Evolutionary conservation across 192 early-diverging fungal genomes (phyloP), one percentile per base, ranked within the genome.

Genomic region (Entomortierella lignicola): DNA sequence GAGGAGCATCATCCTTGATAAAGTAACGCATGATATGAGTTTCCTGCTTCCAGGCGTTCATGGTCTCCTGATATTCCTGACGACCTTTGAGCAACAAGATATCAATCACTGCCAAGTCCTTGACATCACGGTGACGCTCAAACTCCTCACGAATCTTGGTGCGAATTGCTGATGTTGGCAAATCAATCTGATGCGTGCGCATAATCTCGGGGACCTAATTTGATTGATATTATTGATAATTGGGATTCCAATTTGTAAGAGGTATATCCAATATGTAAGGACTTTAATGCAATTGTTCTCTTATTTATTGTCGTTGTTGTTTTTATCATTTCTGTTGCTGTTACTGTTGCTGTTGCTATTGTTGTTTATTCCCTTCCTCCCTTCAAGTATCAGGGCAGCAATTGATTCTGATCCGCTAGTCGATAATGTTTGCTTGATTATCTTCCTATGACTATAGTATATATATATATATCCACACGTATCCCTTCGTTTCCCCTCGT

Each of bases 21-120:
- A 97, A 97, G 87, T 94, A 97, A 69, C 90, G 89, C 84, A 94
- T 89, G 56, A 96, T 85, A 54, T 97, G 96, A 55, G 91, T 92
- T 66, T 88, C 87, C 84, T 95, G 91, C 86, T 98, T 98, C 96
- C 95, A 97, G 31, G 91, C 88, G 65, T 98, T 95, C 83, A 94
- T 81, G 8, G 94, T 95, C 85, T 98, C 96, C 60, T 94, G 91
- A 54, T 89, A 91, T 67, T 98, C 96, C 71, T 91, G 87, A 51
- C 89, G 88, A 23, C 96, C 95, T 85, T 97, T 98, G 72, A 94
- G 88, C 73, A 95, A 71, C 59, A 98, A 85, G 54, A 96, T 85
- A 69, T 98, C 96, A 75, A 94, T 89, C 25, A 91, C 85, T 31
- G 85, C 83, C 29, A 91, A 80, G 80, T 98, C 90, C 18, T 87